A percentile compares a stretch with the other conserved stretches of the same genome.
These are phyloP conservation scores for Bipolaris victoriae DNA, from an alignment of 2,329 filamentous ascomycete species.

Conservation along the genomic window DNA sequence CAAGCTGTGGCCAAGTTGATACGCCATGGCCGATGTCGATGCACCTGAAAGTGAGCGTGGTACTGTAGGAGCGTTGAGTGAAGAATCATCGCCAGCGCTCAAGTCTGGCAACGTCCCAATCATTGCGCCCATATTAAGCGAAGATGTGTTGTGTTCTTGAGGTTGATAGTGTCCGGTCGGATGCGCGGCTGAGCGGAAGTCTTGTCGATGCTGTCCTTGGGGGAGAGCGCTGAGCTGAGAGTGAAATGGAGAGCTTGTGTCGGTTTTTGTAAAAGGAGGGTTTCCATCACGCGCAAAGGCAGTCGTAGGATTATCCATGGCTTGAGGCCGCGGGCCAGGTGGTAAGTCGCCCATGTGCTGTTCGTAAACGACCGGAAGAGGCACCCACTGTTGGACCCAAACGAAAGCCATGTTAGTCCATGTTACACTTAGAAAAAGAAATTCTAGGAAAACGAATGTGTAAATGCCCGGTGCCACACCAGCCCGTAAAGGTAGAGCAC, in stretches of 20 bases:
- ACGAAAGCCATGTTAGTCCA: constrained; percentile 52
- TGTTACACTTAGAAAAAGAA: constrained; percentile 31
- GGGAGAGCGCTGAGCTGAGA: constrained; percentile 46
- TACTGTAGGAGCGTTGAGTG: constrained; percentile 27
- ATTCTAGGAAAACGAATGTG: constrained; percentile 27
- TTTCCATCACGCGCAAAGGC: constrained; percentile 37
- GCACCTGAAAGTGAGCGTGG: constrained; percentile 47
- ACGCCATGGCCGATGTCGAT: constrained; percentile 49
- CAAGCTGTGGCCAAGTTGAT: constrained; percentile 49
- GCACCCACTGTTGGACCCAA: constrained; percentile 53
- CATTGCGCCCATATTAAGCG: constrained; percentile 49
- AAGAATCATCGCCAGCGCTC: constrained; percentile 24
- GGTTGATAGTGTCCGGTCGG: constrained; percentile 29
- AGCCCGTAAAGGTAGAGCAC: constrained; percentile 19
- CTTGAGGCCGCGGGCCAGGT: constrained; percentile 36
- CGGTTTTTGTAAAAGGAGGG: constrained; percentile 28
- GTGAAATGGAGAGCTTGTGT: constrained; percentile 43
- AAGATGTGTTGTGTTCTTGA: constrained; percentile 35
- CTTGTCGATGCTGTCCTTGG: constrained; percentile 36
- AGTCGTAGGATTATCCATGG: constrained; percentile 40
- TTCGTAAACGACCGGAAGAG: constrained; percentile 49
- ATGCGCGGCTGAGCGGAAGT: constrained; percentile 37
- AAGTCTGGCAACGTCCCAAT: constrained; percentile 47
- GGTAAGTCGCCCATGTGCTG: constrained; percentile 51
- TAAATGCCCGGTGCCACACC: constrained; percentile 17